A percentile compares a stretch with the other conserved stretches of the same genome.
Conservation (phyloP, 306 rosid species). For the Lathyrus aphaca region DNA sequence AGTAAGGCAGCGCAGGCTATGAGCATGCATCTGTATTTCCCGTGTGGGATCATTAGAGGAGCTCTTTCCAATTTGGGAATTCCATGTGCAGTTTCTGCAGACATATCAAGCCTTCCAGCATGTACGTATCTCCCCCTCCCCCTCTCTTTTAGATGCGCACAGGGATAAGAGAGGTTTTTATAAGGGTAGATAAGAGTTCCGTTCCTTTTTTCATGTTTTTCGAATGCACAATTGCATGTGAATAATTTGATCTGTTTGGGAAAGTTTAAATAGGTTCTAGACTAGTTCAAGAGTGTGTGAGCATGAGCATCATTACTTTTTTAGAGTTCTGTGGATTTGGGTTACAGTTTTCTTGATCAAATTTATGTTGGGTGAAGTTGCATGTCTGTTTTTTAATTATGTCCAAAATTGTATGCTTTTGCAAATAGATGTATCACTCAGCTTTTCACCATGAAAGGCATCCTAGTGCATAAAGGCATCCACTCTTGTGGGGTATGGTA, state of each 20-base stretch:
- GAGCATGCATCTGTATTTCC: slow-evolving; percentile 95
- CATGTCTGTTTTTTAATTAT: neutral
- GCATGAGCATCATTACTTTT: slow-evolving; percentile 26
- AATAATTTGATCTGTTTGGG: slow-evolving; percentile 28
- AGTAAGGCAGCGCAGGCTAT: slow-evolving; percentile 67
- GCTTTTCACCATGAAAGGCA: neutral
- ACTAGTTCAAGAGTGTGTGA: slow-evolving; percentile 22
- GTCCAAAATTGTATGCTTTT: slow-evolving; percentile 18
- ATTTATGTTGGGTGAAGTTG: slow-evolving; percentile 4
- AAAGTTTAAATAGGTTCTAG: slow-evolving; percentile 10
- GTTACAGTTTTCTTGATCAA: slow-evolving; percentile 22
- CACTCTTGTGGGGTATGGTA: slow-evolving; percentile 13
- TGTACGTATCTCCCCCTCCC: slow-evolving; percentile 54
- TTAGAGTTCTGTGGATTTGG: slow-evolving; percentile 4
- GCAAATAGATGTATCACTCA: neutral
- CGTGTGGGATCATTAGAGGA: slow-evolving; percentile 95
- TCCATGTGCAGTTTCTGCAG: slow-evolving; percentile 95
- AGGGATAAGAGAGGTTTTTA: neutral
- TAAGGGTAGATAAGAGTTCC: slow-evolving; percentile 2
- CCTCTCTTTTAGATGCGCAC: neutral
- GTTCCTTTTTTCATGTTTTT: slow-evolving; percentile 36
- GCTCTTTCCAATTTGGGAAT: slow-evolving; percentile 97
- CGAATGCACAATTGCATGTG: slow-evolving; percentile 7
- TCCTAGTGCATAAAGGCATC: neutral
- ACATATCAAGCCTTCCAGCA: slow-evolving; percentile 87